Conservation (phyloP, 345 rosid species). For the Salix exigua region DNA sequence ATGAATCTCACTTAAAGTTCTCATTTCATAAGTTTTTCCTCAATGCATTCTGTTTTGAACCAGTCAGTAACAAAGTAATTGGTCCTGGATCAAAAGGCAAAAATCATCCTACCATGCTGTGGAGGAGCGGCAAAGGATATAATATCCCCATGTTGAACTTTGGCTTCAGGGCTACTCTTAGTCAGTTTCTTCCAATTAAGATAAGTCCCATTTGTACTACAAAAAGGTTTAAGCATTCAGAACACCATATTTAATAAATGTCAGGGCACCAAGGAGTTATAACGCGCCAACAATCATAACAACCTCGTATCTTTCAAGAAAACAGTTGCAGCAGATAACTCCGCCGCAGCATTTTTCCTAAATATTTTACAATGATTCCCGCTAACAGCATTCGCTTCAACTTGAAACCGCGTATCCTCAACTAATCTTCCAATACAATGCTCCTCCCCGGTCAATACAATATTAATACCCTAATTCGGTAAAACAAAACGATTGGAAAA, state of each 20-base stretch:
- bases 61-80: background rate
- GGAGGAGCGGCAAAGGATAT: slow-evolving; percentile 83
- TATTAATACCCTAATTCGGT: slow-evolving; percentile 60
- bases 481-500: background rate
- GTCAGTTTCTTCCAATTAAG: slow-evolving; percentile 74
- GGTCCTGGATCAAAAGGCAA: background rate
- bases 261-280: background rate
- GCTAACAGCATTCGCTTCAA: slow-evolving; percentile 69
- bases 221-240: slow-evolving; percentile 2
- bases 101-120: slow-evolving; percentile 54
- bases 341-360: slow-evolving; percentile 37
- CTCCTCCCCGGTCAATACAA: slow-evolving; percentile 62
- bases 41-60: background rate
- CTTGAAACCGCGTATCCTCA: slow-evolving; percentile 51
- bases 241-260: background rate
- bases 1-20: background rate
- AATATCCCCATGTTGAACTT: slow-evolving; percentile 78
- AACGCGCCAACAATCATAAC: slow-evolving; percentile 6
- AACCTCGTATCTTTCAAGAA: slow-evolving; percentile 84
- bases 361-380: slow-evolving; percentile 76
- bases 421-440: slow-evolving; percentile 74
- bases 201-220: slow-evolving; percentile 84
- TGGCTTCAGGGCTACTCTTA: slow-evolving; percentile 56
- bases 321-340: slow-evolving; percentile 39
- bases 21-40: too few relatives aligned